A percentile compares a stretch with the other conserved stretches of the same genome.
Evolutionary conservation across 148 eudicot species (phyloP).

Genomic region (Oxyria digyna): DNA sequence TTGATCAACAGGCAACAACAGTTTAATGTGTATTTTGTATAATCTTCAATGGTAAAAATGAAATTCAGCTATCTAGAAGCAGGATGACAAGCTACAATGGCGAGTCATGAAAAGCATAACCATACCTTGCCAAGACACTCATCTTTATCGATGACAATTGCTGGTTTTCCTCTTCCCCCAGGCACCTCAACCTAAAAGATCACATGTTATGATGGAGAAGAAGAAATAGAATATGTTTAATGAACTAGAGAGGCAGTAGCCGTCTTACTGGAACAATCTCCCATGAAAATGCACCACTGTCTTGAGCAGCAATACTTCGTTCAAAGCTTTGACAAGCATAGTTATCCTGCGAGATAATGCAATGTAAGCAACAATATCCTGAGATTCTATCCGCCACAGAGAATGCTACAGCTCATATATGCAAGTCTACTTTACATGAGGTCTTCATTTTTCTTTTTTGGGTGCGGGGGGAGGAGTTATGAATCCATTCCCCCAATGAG

Average conservation of each 20-base stretch:
- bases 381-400: background rate
- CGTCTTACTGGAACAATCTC: conserved; percentile 81
- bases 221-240: background rate
- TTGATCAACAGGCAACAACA: background rate
- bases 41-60: background rate
- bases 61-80: background rate
- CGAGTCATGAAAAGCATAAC: background rate
- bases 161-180: conserved; percentile 89
- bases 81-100: background rate
- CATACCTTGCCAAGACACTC: conserved; percentile 90
- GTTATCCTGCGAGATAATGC: conserved; percentile 48
- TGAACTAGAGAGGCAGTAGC: background rate
- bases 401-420: background rate
- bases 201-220: background rate
- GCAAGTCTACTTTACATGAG: background rate
- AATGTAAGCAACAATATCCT: background rate
- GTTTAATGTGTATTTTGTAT: background rate
- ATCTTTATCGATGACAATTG: conserved; percentile 75
- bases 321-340: conserved; percentile 95
- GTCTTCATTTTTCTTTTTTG: background rate
- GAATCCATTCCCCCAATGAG: background rate
- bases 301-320: conserved; percentile 87
- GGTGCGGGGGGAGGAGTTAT: background rate
- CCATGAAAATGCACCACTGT: conserved; percentile 79
- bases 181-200: conserved; percentile 77